Evolutionary conservation across 441 rosid genomes (phyloP).

Genomic region (Populus hybrid): DNA sequence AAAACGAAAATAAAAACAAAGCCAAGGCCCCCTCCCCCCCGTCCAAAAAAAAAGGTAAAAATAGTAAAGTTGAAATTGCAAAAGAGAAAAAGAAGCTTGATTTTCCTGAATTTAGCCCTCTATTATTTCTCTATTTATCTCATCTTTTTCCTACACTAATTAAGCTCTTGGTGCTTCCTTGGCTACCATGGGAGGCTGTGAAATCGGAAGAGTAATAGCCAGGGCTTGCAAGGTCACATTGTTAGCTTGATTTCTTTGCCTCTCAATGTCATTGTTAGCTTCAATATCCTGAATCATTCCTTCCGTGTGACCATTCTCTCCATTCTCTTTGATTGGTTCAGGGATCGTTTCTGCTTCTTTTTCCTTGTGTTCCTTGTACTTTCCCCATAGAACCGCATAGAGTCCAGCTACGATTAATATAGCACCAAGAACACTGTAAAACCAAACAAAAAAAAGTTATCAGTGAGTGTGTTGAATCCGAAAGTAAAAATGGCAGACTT

Average conservation of each 20-base stretch:
- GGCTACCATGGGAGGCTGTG: constrained; percentile 22
- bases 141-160: not conserved
- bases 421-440: constrained; percentile 35
- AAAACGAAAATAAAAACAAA: not conserved
- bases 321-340: constrained; percentile 15
- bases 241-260: constrained; percentile 9
- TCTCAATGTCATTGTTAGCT: constrained; percentile 17
- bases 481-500: not conserved
- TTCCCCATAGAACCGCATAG: constrained; percentile 48
- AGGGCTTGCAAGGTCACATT: not conserved
- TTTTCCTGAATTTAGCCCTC: not conserved
- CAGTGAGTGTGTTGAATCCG: not conserved
- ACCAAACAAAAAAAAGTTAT: not conserved
- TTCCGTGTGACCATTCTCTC: not conserved
- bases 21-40: no score
- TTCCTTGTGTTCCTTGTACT: constrained; percentile 40
- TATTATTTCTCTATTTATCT: not conserved
- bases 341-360: constrained; percentile 23
- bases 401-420: constrained; percentile 40
- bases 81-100: not conserved
- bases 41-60: not conserved
- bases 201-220: constrained; percentile 7
- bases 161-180: constrained; percentile 22
- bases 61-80: not conserved
- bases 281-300: not conserved